A percentile compares a stretch with the other conserved stretches of the same genome.
Conservation (phyloP, 371 early-diverging fungal genomes). For the Mucor circinelloides region DNA sequence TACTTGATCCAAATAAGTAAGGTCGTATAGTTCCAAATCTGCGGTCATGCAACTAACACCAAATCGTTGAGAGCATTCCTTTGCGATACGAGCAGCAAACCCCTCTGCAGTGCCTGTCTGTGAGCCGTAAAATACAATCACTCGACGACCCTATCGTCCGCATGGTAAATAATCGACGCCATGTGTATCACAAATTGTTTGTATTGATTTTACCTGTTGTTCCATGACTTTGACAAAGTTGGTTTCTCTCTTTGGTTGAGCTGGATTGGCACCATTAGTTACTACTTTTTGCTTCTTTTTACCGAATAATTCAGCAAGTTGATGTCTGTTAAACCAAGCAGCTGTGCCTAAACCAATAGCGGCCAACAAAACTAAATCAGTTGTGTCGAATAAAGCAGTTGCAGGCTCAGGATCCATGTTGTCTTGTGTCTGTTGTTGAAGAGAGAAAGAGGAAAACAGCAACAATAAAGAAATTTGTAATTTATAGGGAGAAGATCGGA, state of each 20-base stretch:
- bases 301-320: slow-evolving; percentile 30
- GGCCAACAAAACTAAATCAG: slow-evolving; percentile 51
- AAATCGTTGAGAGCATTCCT: slow-evolving; percentile 77
- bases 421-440: background rate
- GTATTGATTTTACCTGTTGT: slow-evolving; percentile 62
- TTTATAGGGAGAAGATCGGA: background rate
- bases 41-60: slow-evolving; percentile 77
- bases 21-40: slow-evolving; percentile 89
- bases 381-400: slow-evolving; percentile 38
- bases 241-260: slow-evolving; percentile 41
- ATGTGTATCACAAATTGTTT: too few species aligned
- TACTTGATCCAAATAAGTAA: slow-evolving; percentile 71
- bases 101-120: slow-evolving; percentile 98
- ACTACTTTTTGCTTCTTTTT: slow-evolving; percentile 19
- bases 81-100: slow-evolving; percentile 84
- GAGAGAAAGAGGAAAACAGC: background rate
- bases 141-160: slow-evolving; percentile 57
- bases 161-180: background rate
- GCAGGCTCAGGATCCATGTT: background rate
- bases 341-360: slow-evolving; percentile 55
- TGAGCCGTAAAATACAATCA: slow-evolving; percentile 89
- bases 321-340: slow-evolving; percentile 48
- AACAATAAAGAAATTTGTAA: background rate
- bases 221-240: slow-evolving; percentile 69
- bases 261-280: slow-evolving; percentile 2